Evolutionary conservation across 257 asterid genomes (phyloP).

Genomic region (Linderniella brevidens): DNA sequence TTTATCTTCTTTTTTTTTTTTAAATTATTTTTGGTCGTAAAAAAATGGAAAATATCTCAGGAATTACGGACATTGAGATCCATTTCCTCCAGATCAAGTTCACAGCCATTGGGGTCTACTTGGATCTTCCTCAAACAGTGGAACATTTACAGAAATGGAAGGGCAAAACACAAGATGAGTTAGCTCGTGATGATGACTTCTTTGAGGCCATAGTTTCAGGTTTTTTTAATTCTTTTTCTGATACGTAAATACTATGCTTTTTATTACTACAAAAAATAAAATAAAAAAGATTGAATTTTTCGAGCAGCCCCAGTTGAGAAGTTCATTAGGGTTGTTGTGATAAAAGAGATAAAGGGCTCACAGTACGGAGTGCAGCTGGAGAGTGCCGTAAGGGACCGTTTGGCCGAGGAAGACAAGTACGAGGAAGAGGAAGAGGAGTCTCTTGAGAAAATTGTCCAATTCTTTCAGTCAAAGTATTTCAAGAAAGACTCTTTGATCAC

Average conservation of each 20-base stretch:
- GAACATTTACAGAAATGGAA: constrained; percentile 54
- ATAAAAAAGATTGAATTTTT: not conserved
- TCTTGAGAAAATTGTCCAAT: constrained; percentile 36
- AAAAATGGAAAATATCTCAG: constrained; percentile 22
- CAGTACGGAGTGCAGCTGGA: constrained; percentile 80
- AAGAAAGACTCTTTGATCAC: constrained; percentile 39
- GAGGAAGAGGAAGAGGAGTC: constrained; percentile 84
- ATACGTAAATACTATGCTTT: too few relatives aligned
- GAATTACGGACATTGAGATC: constrained; percentile 84
- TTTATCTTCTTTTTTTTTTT: too few relatives aligned
- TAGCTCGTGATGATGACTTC: constrained; percentile 50
- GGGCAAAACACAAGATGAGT: constrained; percentile 38
- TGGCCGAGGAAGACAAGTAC: constrained; percentile 56
- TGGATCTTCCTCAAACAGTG: constrained; percentile 44
- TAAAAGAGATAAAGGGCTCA: constrained; percentile 92
- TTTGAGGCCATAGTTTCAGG: constrained; percentile 59
- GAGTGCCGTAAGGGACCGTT: constrained; percentile 57
- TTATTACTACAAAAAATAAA: not conserved
- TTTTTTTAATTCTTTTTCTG: constrained; percentile 7
- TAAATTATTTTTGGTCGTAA: too few relatives aligned
- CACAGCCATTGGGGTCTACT: constrained; percentile 89
- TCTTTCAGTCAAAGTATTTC: constrained; percentile 64
- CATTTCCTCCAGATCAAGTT: constrained; percentile 88
- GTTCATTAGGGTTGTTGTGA: constrained; percentile 59
- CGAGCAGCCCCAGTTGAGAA: constrained; percentile 61